These are phyloP conservation scores for Catenaria anguillulae DNA, from an alignment of 371 early-diverging fungal genomes.

Conservation along the genomic window DNA sequence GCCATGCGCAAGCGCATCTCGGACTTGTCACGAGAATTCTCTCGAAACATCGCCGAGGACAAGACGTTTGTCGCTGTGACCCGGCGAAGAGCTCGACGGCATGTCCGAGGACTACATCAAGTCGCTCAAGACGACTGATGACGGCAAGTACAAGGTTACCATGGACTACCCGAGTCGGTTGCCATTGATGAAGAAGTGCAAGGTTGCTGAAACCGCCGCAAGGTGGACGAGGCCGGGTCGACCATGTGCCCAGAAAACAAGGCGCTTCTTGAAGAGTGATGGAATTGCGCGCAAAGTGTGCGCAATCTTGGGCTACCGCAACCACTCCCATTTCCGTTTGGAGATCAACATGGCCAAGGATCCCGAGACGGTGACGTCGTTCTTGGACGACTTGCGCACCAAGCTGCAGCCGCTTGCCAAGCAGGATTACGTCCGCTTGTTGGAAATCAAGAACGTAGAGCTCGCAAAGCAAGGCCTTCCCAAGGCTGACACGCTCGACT, in stretches of 20 bases:
- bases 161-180: constrained; percentile 35
- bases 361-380: constrained; percentile 45
- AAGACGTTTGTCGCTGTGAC: constrained; percentile 24
- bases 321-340: constrained; percentile 54
- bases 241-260: too few relatives aligned
- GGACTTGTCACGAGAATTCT: constrained; percentile 47
- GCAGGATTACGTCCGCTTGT: constrained; percentile 38
- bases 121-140: constrained; percentile 26
- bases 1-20: constrained; percentile 45
- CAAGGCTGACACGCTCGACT: constrained; percentile 39
- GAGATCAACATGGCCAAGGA: constrained; percentile 77
- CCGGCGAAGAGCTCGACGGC: constrained; percentile 55
- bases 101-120: constrained; percentile 55
- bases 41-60: constrained; percentile 44
- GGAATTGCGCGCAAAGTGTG: constrained; percentile 11
- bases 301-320: constrained; percentile 51
- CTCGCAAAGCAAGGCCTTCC: constrained; percentile 19
- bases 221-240: too few relatives aligned
- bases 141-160: constrained; percentile 45
- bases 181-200: constrained; percentile 37
- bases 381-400: constrained; percentile 45
- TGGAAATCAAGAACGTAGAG: constrained; percentile 37
- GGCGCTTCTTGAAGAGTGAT: constrained; percentile 35
- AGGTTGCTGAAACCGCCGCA: constrained; percentile 42
- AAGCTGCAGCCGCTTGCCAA: constrained; percentile 41